Base-by-base conservation (phyloP, 345 rosid species). In the Eutrema heterophyllum region DNA sequence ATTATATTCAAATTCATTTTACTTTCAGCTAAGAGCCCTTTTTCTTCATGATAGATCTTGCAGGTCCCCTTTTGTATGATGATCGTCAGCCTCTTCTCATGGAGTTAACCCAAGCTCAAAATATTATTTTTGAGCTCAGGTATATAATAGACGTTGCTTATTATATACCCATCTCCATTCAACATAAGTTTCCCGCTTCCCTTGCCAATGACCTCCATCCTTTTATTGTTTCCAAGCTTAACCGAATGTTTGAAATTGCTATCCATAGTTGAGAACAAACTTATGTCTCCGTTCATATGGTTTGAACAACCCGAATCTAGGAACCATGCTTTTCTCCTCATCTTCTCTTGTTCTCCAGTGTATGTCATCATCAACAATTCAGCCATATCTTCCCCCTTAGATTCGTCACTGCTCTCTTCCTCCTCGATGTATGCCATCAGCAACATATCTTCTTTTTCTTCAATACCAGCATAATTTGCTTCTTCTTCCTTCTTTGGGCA, bases 141-240 rank as follows among this genome's bases (percentile, higher is more conserved):
- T 5, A 30, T 5, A 30, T 30, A 30, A 5, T 30, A 30, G 1
- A 30, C 33, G 0, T 30, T 8, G 2, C 48, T 44, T 3, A 44
- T n/a, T 0, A 3, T 14, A 18, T 14, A 44, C 1, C 0, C 48
- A 0, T 2, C 7, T 0, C 2, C 1, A 15, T 14, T 44, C 0
- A 44, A 2, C 0, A 1, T 1, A 1, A 44, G 3, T 18, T n/a
- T 44, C 3, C 14, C 48, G 2, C 2, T 44, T 5, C 48, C 18
- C 0, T 44, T 44, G 2, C 48, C 48, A 5, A 44, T 8, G 0
- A 44, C 48, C 7, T 44, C 18, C 18, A 44, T 1, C 8, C 18
- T 44, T 2, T 44, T 44, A 0, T 44, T 18, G 1, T 44, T 44
- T 2, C 18, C 48, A 5, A 44, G 3, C 0, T 44, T 44, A 1